These are phyloP conservation scores for Aspergillus vadensis DNA, from an alignment of 2,329 filamentous ascomycete species.

Conservation along the genomic window DNA sequence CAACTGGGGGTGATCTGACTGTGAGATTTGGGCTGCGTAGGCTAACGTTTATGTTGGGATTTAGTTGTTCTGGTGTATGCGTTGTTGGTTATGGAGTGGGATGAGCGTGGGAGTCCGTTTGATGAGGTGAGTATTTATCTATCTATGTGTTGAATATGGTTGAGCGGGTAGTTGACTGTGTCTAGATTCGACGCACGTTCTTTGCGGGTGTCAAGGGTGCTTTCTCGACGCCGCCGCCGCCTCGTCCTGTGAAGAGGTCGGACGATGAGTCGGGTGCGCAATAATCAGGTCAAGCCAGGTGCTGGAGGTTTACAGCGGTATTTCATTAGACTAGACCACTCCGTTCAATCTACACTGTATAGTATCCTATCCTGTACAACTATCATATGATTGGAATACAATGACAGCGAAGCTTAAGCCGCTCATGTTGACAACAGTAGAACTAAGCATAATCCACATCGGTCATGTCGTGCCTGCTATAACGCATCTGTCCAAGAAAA, in stretches of 20 bases:
- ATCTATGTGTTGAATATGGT: neutral
- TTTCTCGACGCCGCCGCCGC: constrained; percentile 38
- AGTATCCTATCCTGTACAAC: neutral
- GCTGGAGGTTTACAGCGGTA: too few relatives aligned
- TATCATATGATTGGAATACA: neutral
- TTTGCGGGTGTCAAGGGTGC: constrained; percentile 35
- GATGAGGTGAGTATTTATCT: constrained; percentile 35
- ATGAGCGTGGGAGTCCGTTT: constrained; percentile 43
- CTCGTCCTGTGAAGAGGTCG: constrained; percentile 26
- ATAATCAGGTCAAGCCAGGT: neutral
- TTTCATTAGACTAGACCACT: too few relatives aligned
- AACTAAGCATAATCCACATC: constrained; percentile 18
- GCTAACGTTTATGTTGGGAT: constrained; percentile 14
- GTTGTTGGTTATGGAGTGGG: constrained; percentile 50
- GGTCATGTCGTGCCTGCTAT: constrained; percentile 16
- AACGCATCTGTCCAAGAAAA: constrained; percentile 16
- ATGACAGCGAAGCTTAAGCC: neutral
- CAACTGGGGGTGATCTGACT: too few relatives aligned
- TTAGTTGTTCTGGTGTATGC: constrained; percentile 47
- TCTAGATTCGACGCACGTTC: constrained; percentile 37
- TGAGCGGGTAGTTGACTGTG: constrained; percentile 8
- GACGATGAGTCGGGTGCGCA: constrained; percentile 18
- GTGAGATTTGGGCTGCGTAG: too few relatives aligned
- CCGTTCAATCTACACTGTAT: neutral
- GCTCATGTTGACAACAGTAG: neutral